Base-by-base conservation (phyloP, 2,329 filamentous ascomycete genomes). In the Colletotrichum sp. region DNA sequence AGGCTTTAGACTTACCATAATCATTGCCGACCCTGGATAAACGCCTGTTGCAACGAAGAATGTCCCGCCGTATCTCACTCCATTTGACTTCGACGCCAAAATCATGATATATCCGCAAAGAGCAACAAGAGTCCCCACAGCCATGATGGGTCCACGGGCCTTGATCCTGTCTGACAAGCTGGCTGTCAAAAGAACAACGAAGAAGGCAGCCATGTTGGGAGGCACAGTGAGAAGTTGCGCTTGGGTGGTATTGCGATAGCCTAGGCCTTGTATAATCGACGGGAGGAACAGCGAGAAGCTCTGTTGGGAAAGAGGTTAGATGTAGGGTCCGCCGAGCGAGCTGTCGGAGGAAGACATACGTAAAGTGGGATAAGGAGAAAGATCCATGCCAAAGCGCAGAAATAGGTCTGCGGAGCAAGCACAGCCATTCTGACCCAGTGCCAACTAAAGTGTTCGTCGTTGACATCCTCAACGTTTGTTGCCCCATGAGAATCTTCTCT, bases 391-490 rank as follows among this genome's bases (percentile, higher is more conserved):
- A 77, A 57, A 1, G 78, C 77, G 18, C 77, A 81, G 34, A 83
- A 77, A 57, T 75, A 82, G 2, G 79, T 80, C 71, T 84, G 81
- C 13, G 82, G 80, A 26, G 79, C 81, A 28, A 79, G 71, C 38
- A 84, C 67, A 8, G 79, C 78, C 78, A 82, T 80, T 60, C 78
- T 78, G 52, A 87, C 84, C 85, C 84, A 87, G 66, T 82, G 80
- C 86, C 85, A 87, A 67, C 80, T 81, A 66, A 86, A 84, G 55
- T 80, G 81, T 75, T 86, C 85, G 9, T 84, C 77, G 18, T 85
- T 82, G 8, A 86, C 83, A 34, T 74, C 74, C 57, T 80, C 77
- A 13, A 79, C 64, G 2, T 52, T 64, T 13, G 77, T 80, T 38
- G 80, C 77, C 3, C 80, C 80, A 65, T 78, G 78, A 6, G 80